Evolutionary conservation across 2,329 filamentous ascomycete species (phyloP), one percentile per base, ranked within the genome.

Genomic region (Ophiocordyceps camponoti-rufipedis): DNA sequence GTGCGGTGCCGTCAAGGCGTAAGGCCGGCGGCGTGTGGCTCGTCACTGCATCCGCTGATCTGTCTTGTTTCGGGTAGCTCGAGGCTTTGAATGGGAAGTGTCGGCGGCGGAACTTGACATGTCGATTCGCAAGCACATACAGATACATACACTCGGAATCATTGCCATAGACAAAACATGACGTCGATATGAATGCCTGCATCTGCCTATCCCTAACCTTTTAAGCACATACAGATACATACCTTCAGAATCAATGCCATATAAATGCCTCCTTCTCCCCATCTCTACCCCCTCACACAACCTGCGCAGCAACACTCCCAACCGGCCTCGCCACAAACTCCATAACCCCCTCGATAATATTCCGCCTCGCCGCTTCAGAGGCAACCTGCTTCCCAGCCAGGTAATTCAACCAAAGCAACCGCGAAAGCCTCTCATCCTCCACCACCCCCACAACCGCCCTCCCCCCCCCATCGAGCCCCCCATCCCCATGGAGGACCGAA

Each of bases 391-490:
- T 82, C 0, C 91, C 91, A 5, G 78, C 85, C 31, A 98, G 68
- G 62, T 94, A 98, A 53, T 88, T 82, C 58, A 95, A 64, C 89
- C 89, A 96, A 19, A 96, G 66, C 48, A 89, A 65, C 47, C 84
- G 75, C 47, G 82, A 82, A 12, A 98, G 69, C 45, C 89, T 70
- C 66, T 91, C 84, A 56, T 96, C 91, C 0, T 62, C 55, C 1
- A 96, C 78, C 0, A 70, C 66, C 1, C 91, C 91, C 53, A 96
- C 59, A 7, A 68, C 58, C 60, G 72, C 59, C 67, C 69, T 62
- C 44, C 61, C 65, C 53, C 60, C 53, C 57, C 60, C 52, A 57
- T 65, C 57, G 58, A 68, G 70, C 42, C 72, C 67, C 49, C 80
- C 73, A 51, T 78, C 67, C 50, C 82, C 74, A 54, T 80, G 87